Percentiles rank a stretch among this genome's conserved stretches.
Evolutionary conservation across 2,329 filamentous ascomycete species (phyloP).

Genomic region (Dendrostoma leiphaemia): DNA sequence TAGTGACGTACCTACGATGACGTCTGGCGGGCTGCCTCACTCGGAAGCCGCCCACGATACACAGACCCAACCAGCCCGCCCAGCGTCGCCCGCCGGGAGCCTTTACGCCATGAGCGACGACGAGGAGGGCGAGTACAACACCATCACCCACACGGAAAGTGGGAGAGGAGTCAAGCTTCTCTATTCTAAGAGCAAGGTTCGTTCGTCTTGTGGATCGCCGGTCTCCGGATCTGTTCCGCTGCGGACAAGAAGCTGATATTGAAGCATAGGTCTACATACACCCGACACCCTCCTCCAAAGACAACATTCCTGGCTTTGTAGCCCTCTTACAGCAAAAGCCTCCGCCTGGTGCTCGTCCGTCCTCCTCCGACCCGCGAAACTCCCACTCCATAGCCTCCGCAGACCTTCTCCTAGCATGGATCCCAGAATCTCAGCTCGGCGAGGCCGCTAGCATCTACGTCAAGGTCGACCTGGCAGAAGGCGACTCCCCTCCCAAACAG

Average conservation of each 20-base stretch:
- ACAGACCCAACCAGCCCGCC: conserved; percentile 29
- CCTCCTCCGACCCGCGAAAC: conserved; percentile 41
- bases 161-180: conserved; percentile 88
- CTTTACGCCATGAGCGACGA: conserved; percentile 97
- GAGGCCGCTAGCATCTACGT: conserved; percentile 87
- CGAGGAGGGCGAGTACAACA: conserved; percentile 93
- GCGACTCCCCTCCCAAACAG: conserved; percentile 76
- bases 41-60: conserved; percentile 7
- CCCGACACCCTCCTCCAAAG: conserved; percentile 86
- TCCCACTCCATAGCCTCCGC: conserved; percentile 52
- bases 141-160: conserved; percentile 75
- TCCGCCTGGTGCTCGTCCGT: conserved; percentile 36
- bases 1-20: conserved; percentile 24
- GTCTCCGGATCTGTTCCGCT: neutral
- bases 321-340: conserved; percentile 89
- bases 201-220: neutral
- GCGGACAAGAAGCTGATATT: too few species aligned
- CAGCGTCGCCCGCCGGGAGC: conserved; percentile 75
- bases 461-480: conserved; percentile 87
- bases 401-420: conserved; percentile 85
- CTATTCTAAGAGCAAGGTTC: conserved; percentile 93
- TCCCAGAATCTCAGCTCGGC: conserved; percentile 85
- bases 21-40: conserved; percentile 25
- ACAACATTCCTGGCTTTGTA: conserved; percentile 94
- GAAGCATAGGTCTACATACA: conserved; percentile 84